Conservation (phyloP, 2,329 filamentous ascomycete species). For the Clarireedia monteithiana region DNA sequence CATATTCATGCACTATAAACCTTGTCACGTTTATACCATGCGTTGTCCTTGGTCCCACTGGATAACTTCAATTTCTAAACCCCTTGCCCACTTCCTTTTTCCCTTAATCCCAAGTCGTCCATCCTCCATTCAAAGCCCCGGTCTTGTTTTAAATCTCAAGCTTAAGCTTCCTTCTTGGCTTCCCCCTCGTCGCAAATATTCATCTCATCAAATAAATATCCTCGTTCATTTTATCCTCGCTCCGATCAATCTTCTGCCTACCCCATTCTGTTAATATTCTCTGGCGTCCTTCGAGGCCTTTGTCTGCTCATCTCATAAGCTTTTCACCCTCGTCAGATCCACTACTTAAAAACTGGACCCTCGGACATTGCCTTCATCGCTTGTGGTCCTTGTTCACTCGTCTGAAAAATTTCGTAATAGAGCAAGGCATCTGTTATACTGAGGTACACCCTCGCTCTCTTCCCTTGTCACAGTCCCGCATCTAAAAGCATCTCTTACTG, state of each 20-base stretch:
- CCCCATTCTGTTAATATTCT: slow-evolving; percentile 19
- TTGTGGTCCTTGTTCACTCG: slow-evolving; percentile 19
- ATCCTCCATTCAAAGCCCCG: slow-evolving; percentile 5
- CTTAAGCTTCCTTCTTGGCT: slow-evolving; percentile 7
- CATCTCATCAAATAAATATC: slow-evolving; percentile 10
- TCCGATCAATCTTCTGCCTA: slow-evolving; percentile 23
- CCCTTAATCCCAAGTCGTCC: neutral
- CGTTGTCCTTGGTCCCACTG: slow-evolving; percentile 20
- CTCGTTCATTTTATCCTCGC: slow-evolving; percentile 24
- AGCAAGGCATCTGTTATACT: slow-evolving; percentile 28
- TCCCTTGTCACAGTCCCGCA: slow-evolving; percentile 22
- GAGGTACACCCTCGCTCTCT: slow-evolving; percentile 29
- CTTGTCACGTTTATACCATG: slow-evolving; percentile 29
- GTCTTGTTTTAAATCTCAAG: slow-evolving; percentile 3
- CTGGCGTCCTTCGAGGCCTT: slow-evolving; percentile 17
- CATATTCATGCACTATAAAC: slow-evolving; percentile 19
- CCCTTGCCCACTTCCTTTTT: slow-evolving; percentile 8
- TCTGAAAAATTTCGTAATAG: slow-evolving; percentile 25
- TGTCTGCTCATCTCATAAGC: slow-evolving; percentile 8
- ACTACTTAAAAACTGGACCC: slow-evolving; percentile 23
- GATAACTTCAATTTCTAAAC: slow-evolving; percentile 4
- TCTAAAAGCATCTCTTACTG: slow-evolving; percentile 10
- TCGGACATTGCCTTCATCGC: slow-evolving; percentile 28
- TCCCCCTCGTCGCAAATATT: slow-evolving; percentile 12
- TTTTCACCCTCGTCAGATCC: slow-evolving; percentile 24